phyloP scores from a whole-genome alignment of 805 yeast species.

The Cyberlindnera petersonii region DNA sequence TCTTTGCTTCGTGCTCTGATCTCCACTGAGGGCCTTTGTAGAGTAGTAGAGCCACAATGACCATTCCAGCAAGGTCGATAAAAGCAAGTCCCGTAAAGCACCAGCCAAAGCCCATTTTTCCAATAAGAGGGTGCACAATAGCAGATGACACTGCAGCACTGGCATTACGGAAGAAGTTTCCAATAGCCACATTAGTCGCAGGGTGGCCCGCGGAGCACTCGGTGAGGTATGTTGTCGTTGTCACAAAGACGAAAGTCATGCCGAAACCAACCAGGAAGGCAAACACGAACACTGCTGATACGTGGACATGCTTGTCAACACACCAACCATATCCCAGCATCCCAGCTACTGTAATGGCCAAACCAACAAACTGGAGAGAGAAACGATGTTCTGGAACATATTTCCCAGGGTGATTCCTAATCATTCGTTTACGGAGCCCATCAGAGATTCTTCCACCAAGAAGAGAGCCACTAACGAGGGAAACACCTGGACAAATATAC shows the following conservation, averaged over 20 bases:
- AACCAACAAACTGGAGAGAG: conserved; percentile 41
- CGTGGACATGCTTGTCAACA: conserved; percentile 35
- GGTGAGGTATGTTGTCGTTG: conserved; percentile 50
- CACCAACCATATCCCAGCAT: conserved; percentile 53
- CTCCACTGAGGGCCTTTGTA: conserved; percentile 22
- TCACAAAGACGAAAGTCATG: conserved; percentile 51
- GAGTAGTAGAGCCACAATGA: conserved; percentile 15
- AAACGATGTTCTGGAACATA: conserved; percentile 46
- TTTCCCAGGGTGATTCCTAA: conserved; percentile 6
- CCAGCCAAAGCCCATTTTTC: conserved; percentile 47
- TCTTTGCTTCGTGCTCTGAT: conserved; percentile 12
- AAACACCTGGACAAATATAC: conserved; percentile 50
- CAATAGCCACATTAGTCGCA: conserved; percentile 50
- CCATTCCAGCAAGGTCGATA: conserved; percentile 26
- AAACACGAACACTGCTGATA: conserved; percentile 39
- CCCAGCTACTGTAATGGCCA: conserved; percentile 40
- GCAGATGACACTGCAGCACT: conserved; percentile 54
- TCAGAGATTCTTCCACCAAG: conserved; percentile 49
- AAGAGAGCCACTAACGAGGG: conserved; percentile 46
- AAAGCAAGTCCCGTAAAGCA: conserved; percentile 50
- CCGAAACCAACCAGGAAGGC: conserved; percentile 48
- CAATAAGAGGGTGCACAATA: conserved; percentile 34
- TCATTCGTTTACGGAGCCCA: conserved; percentile 27
- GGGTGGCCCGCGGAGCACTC: conserved; percentile 48
- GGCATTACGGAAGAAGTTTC: conserved; percentile 47